Base-by-base conservation (phyloP, 2,329 filamentous ascomycete genomes). In the Venturia asperata region DNA sequence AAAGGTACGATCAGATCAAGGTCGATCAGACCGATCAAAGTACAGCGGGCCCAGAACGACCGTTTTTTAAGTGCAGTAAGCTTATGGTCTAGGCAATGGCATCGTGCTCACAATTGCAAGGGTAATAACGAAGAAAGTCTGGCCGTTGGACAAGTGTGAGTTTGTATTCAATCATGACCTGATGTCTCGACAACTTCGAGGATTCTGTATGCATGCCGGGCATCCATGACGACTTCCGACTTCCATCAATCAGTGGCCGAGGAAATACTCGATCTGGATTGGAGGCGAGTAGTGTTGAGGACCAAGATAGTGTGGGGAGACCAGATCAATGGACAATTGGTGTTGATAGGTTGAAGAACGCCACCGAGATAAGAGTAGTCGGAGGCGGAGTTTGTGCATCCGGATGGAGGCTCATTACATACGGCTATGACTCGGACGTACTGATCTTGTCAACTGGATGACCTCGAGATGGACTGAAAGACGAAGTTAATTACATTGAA, bases 361-460 rank as follows among this genome's bases (percentile, higher is more conserved):
- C 52, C 52, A 58, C 52, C 11, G 17, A 58, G 52, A 58, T 58
- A 58, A 58, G 52, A 34, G 52, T 58, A 58, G 52, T 58, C 30
- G 52, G 52, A 58, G 30, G 47, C 47, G 17, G n/a, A 5, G 5
- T 1, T 39, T 34, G 49, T 55, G 15, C 52, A 34, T 56, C 21
- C 27, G 30, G 30, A 37, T 13, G 4, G 52, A 56, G 27, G 52
- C 17, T 24, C 7, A 15, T 58, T 37, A n/a, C 30, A 58, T 37
- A n/a, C 15, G 10, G 30, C 52, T 15, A 58, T 58, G 2, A 13
- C 15, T 58, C 19, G 15, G 27, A 11, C 5, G 30, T 37, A 2
- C 30, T n/a, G 27, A 34, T 34, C 15, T 11, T 49, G 6, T 24
- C n/a, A 6, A 10, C n/a, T 24, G 3, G 11, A 49, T 49, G 9